Base-by-base conservation (phyloP, 768 basidiomycete genomes). In the Hemileccinum rubropunctum region DNA sequence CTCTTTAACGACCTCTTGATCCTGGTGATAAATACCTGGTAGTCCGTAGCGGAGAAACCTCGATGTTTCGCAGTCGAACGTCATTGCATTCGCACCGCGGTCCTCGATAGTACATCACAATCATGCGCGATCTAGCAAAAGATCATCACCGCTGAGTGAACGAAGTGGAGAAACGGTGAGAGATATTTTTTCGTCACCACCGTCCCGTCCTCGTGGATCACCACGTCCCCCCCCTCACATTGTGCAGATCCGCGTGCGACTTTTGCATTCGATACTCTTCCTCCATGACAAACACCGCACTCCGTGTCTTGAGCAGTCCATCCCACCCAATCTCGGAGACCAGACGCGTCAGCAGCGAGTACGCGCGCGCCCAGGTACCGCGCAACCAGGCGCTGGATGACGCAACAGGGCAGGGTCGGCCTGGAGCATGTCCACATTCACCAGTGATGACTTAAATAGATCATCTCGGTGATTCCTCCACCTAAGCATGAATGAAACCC, bases 241-340 rank as follows among this genome's bases (percentile, higher is more conserved):
- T 65, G 42, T 76, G 73, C n/a, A 87, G 74, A 26, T 94, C 91
- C 2, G 66, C 73, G 6, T 88, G 82, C 2, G 88, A 86, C 65
- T 98, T 98, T 73, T 98, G 95, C 84, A 91, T 88, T 33, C 97
- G 81, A 66, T 99, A 99, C 66, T 99, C 97, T 66, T 99, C 95
- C 66, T 98, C 97, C 97, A 99, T 99, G 35, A 99, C 97, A 69
- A 99, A 98, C 13, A 99, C 97, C 33, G 76, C 72, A 67, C 91
- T 93, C 79, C 97, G 85, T 13, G 91, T 88, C 74, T 94, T 94
- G 49, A 99, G 78, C 3, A 98, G 80, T 73, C 98, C 97, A 71
- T 99, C 97, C 97, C 97, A 99, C 0, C 97, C 97, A 58, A 99
- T 94, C 56, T 92, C 86, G 1, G 88, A 83, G 28, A 98, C 97